These are phyloP conservation scores for Podaxis sp. DNA, from an alignment of 768 basidiomycete genomes.

Conservation along the genomic window DNA sequence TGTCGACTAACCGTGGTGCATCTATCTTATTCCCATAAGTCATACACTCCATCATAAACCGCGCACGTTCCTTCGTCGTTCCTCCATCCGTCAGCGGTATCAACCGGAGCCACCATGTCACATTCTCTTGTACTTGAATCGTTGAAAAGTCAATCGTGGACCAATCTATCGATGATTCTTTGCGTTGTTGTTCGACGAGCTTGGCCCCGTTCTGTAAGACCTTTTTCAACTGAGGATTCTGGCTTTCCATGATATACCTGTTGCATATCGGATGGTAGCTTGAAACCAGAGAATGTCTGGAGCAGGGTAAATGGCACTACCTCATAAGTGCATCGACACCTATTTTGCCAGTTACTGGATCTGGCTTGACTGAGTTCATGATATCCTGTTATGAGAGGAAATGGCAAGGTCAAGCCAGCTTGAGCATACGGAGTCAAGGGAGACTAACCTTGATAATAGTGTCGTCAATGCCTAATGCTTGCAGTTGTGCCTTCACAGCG, in stretches of 20 bases:
- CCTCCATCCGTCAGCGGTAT: slow-evolving; percentile 4
- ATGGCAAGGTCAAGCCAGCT: background rate
- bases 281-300: background rate
- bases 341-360: slow-evolving; percentile 17
- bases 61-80: background rate
- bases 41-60: slow-evolving; percentile 16
- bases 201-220: slow-evolving; percentile 8
- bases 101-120: slow-evolving; percentile 11
- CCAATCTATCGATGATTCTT: slow-evolving; percentile 9
- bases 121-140: slow-evolving; percentile 6
- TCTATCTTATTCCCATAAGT: slow-evolving; percentile 15
- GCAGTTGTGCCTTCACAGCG: background rate
- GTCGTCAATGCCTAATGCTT: slow-evolving; percentile 4
- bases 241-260: slow-evolving; percentile 17
- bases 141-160: background rate
- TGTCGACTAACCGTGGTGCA: slow-evolving; percentile 13
- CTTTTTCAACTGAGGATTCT: slow-evolving; percentile 15
- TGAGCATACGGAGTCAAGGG: background rate
- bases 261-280: background rate
- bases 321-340: slow-evolving; percentile 16
- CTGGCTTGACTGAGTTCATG: slow-evolving; percentile 15
- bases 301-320: background rate
- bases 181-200: slow-evolving; percentile 1
- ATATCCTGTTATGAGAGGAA: slow-evolving; percentile 3
- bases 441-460: background rate